Percentiles rank a stretch among this genome's conserved stretches.
Conservation (phyloP, 768 basidiomycete genomes). For the Mycena venus region DNA sequence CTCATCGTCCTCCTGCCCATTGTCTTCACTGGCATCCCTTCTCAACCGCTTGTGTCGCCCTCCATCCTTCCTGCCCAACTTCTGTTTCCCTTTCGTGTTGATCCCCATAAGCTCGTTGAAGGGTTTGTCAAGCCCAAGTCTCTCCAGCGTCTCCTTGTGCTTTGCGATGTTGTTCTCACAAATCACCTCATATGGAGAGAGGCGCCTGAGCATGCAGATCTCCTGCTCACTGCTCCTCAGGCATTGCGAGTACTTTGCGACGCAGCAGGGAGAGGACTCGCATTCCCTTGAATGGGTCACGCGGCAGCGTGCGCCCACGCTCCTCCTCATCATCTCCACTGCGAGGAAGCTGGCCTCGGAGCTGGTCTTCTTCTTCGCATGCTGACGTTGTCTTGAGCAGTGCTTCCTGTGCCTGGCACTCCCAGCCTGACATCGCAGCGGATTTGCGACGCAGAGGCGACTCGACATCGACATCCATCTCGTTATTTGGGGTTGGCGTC, state of each 20-base stretch:
- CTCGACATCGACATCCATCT: too few species aligned
- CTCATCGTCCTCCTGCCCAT: not conserved
- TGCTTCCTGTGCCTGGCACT: too few species aligned
- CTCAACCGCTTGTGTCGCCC: not conserved
- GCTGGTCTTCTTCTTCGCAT: too few species aligned
- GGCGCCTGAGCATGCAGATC: not conserved
- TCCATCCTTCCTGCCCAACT: not conserved
- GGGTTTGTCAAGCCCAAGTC: not conserved
- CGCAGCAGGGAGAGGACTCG: not conserved
- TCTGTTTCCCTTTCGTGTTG: not conserved
- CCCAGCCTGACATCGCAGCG: too few species aligned
- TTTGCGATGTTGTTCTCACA: not conserved
- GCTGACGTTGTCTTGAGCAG: too few species aligned
- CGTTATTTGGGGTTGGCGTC: too few species aligned
- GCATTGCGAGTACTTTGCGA: not conserved
- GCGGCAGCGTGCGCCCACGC: too few species aligned
- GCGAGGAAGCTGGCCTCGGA: too few species aligned
- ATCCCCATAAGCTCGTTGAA: not conserved
- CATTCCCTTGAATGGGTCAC: not conserved
- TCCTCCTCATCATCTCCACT: not conserved
- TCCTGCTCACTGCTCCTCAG: not conserved
- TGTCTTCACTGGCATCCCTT: not conserved
- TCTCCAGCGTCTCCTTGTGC: not conserved
- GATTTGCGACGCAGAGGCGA: too few species aligned
- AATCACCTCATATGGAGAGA: not conserved